Base-by-base conservation (phyloP, 495 filamentous ascomycete species). In the Talaromyces nanjingensis region DNA sequence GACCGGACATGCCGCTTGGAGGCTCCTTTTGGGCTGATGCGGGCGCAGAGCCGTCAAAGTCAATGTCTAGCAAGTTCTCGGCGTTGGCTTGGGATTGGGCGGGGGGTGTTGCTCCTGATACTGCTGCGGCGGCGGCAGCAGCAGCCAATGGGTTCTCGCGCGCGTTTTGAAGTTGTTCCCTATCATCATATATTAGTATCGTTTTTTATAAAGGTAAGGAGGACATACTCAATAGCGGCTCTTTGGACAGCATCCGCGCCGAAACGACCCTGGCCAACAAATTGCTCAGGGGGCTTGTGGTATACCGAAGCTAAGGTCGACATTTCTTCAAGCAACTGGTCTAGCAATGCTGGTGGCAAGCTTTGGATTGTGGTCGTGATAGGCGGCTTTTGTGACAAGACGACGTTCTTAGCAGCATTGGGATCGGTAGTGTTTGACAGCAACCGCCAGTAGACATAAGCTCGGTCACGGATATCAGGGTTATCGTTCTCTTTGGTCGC, bases 231-330 rank as follows among this genome's bases (percentile, higher is more conserved):
- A 67, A 98, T 98, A 64, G 94, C 94, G 47, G 93, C 92, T 68
- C 89, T 88, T 75, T 98, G 94, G 69, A 98, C 91, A 60, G 91
- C 93, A 70, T 97, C 93, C 47, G 93, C 92, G 59, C 93, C 93
- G 68, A 91, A 96, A 29, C 93, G 87, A 63, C 94, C 94, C 71
- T 96, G 91, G 68, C 94, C 96, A 63, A 98, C 88, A 78, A 98
- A 98, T 5, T 92, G 92, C 78, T 94, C 91, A 42, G 94, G 91
- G 16, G 93, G 93, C 77, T 97, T 98, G 83, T 98, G 94, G 77
- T 98, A 98, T n/a, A 98, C 94, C 12, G 93, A 97, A 2, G 94
- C 92, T 22, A 98, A 85, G 12, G 96, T 96, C n/a, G 93, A 97
- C 14, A 98, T 85, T 74, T 98, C 92, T 5, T 81, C 81, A 12